Evolutionary conservation across 2,329 filamentous ascomycete genomes (phyloP), one percentile per base, ranked within the genome.

Genomic region (Chalara sp.): DNA sequence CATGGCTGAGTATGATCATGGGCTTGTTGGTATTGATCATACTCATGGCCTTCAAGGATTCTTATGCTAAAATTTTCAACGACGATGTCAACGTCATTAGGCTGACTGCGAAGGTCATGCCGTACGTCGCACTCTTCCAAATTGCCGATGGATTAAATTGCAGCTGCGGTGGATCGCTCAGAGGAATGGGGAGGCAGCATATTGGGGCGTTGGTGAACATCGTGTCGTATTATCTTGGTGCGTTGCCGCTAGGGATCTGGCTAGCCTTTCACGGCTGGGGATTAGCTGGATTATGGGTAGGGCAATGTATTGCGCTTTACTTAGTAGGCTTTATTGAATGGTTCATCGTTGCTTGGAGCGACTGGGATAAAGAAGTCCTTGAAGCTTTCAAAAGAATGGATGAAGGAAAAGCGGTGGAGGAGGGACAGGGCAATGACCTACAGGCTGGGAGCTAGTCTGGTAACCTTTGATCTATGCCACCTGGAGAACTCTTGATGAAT

Each of bases 211-310:
- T 82, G 1, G 88, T 95, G 48, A 95, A 95, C 65, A 73, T 91
- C 12, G 68, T 91, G 13, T 89, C 85, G 63, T 95, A 95, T 67
- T 95, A 95, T 65, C 82, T 83, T 57, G 87, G 86, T 52, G 89
- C 89, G 1, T 66, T 95, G 50, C 89, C 89, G 0, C 71, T 84
- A n/a, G 89, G 89, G 0, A 87, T 95, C 49, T 93, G 81, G 69
- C 79, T 95, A 32, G 89, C 89, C 1, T 93, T 93, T 60, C 81
- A 93, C 62, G 88, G 88, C 13, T 93, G 88, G 88, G 89, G 89
- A 0, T 70, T 95, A 2, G 75, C 76, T 13, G 89, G 89, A 0
- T 70, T 95, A 12, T 95, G 89, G 89, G 72, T 93, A 33, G 89
- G 88, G 12, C 87, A 92, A 64, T 91, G 87, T 62, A 81, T 89